Percentiles rank a stretch among this genome's conserved stretches.
phyloP scores from a whole-genome alignment of 768 basidiomycete species.

The Boletus pseudo-olivaceus region DNA sequence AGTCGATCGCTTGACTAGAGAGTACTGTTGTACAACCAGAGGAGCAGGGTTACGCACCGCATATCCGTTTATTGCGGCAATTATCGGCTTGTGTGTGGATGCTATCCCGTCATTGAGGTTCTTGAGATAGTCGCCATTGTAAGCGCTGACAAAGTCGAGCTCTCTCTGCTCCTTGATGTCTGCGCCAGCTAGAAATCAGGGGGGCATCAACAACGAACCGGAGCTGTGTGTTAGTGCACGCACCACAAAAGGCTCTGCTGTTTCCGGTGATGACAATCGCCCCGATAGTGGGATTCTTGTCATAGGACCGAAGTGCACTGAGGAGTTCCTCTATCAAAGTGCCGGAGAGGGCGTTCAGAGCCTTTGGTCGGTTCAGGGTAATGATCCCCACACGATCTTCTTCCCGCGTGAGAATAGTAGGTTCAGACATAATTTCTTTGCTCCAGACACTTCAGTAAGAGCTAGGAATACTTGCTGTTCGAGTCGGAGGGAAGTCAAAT shows the following conservation, averaged over 20 bases:
- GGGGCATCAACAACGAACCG: not conserved
- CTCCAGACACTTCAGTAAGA: not conserved
- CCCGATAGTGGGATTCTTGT: conserved; percentile 65
- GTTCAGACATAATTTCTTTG: conserved; percentile 20
- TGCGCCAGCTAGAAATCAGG: conserved; percentile 60
- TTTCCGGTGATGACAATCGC: conserved; percentile 92
- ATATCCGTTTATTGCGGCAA: conserved; percentile 91
- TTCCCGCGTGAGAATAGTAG: conserved; percentile 20
- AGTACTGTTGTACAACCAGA: too few relatives aligned
- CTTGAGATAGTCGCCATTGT: conserved; percentile 43
- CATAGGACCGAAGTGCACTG: conserved; percentile 61
- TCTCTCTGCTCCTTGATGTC: conserved; percentile 99
- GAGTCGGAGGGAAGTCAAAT: not conserved
- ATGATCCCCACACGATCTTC: conserved; percentile 45
- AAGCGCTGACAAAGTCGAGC: conserved; percentile 53
- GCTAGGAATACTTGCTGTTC: not conserved
- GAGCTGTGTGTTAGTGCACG: not conserved
- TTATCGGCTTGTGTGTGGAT: conserved; percentile 77
- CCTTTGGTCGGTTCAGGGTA: conserved; percentile 82
- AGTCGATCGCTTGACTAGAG: not conserved
- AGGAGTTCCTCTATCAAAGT: conserved; percentile 79
- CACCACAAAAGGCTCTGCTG: conserved; percentile 65
- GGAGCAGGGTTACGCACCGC: conserved; percentile 45
- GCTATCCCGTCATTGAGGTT: conserved; percentile 44
- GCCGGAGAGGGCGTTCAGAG: conserved; percentile 80